Evolutionary conservation across 2,329 filamentous ascomycete genomes (phyloP), one percentile per base, ranked within the genome.

Genomic region (Dothideomycetidae sp.): DNA sequence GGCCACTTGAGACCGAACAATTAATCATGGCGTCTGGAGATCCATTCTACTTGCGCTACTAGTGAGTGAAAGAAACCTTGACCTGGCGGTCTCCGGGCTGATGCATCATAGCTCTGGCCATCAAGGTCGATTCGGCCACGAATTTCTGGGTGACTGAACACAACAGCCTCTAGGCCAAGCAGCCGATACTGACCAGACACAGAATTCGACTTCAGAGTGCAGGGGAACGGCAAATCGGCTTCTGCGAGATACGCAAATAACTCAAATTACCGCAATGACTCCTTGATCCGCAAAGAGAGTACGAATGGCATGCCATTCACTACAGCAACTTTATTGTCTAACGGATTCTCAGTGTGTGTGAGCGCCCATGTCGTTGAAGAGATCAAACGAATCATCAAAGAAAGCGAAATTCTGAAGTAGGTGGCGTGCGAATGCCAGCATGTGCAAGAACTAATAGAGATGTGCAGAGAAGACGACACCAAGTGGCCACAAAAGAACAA

Each of bases 401-500:
- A 86, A 23, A 94, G 85, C 62, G 90, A 98, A 58, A 94, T 98
- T 52, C 77, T 92, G 67, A 96, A 96, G 84, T 92, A 72, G 38
- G 67, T 47, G n/a, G 11, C n/a, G 11, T 23, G 4, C 4, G 9
- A 5, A 17, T 29, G 34, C 23, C 10, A 26, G 28, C 10, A 12
- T 14, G 18, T 29, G 19, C 14, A 26, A 16, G 11, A 23, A 18
- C 7, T 7, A 28, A 9, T 29, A 31, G 15, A 9, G 5, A 33
- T 16, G 3, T 12, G 44, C 48, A 93, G 84, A 66, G 90, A 98
- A 75, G 90, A 98, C 55, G 90, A 98, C 58, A 81, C 78, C 16
- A 94, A 94, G 58, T 98, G 90, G 90, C 90, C 90, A 1, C 84
- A 92, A 60, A 98, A 96, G 73, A 98, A 98, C 66, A 96, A 96